phyloP scores from a whole-genome alignment of 345 rosid genomes.

The Rhodamnia rubescens region DNA sequence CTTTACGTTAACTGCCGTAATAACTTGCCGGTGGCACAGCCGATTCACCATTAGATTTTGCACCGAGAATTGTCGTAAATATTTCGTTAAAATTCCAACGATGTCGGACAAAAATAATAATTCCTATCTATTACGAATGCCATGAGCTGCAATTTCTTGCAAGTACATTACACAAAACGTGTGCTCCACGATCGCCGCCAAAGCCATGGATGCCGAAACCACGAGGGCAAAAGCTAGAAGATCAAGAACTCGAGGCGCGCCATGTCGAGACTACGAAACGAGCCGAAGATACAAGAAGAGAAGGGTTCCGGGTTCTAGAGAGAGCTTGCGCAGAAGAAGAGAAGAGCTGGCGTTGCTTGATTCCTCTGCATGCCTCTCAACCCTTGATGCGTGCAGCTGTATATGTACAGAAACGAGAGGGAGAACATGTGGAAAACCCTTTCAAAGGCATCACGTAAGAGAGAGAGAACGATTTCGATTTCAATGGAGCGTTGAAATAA shows the following conservation, averaged over 20 bases:
- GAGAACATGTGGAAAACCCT: neutral
- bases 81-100: neutral
- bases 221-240: neutral
- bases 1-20: conserved; percentile 73
- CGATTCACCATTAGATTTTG: conserved; percentile 42
- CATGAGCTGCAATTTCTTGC: too few relatives aligned
- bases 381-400: neutral
- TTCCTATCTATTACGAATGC: too few relatives aligned
- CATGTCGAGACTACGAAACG: neutral
- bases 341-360: neutral
- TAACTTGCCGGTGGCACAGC: conserved; percentile 47
- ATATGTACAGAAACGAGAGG: neutral
- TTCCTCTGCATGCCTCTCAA: neutral
- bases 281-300: neutral
- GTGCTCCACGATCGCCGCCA: conserved; percentile 11
- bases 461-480: neutral
- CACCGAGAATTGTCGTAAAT: conserved; percentile 25
- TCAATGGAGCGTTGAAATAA: neutral
- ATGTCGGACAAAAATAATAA: too few relatives aligned
- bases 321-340: neutral
- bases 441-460: neutral
- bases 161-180: conserved; percentile 4
- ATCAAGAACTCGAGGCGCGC: neutral
- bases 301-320: neutral
- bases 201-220: conserved; percentile 5